These are phyloP conservation scores for Cordyceps javanica DNA, from an alignment of 2,329 filamentous ascomycete genomes.

Conservation along the genomic window DNA sequence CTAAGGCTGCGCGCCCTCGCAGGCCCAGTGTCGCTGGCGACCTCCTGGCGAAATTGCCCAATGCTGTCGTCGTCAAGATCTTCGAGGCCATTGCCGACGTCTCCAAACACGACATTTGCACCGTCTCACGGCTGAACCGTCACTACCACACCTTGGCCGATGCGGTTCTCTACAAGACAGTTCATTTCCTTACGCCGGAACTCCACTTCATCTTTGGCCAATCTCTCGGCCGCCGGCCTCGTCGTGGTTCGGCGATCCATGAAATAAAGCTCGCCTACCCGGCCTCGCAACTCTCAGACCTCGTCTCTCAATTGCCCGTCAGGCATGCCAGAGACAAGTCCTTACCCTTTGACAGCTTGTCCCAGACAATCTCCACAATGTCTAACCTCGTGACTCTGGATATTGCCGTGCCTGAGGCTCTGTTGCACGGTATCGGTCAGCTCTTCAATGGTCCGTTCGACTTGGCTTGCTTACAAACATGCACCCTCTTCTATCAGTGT, in stretches of 20 bases:
- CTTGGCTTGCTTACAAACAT: slow-evolving; percentile 40
- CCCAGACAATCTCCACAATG: slow-evolving; percentile 42
- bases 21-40: slow-evolving; percentile 11
- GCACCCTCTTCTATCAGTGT: slow-evolving; percentile 41
- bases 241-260: slow-evolving; percentile 41
- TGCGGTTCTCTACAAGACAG: slow-evolving; percentile 40
- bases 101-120: slow-evolving; percentile 35
- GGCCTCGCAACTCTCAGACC: slow-evolving; percentile 34
- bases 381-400: slow-evolving; percentile 42
- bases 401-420: slow-evolving; percentile 36
- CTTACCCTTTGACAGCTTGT: slow-evolving; percentile 35
- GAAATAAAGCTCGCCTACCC: slow-evolving; percentile 40
- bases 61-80: slow-evolving; percentile 34
- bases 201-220: slow-evolving; percentile 43
- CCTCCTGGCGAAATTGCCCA: slow-evolving; percentile 26
- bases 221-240: slow-evolving; percentile 38
- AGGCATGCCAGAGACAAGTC: slow-evolving; percentile 17
- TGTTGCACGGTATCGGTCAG: slow-evolving; percentile 41
- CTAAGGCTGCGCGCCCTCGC: background rate
- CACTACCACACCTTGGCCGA: slow-evolving; percentile 39
- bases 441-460: slow-evolving; percentile 46
- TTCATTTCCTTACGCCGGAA: slow-evolving; percentile 40
- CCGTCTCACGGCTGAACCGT: slow-evolving; percentile 36
- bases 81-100: slow-evolving; percentile 28
- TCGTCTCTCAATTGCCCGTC: slow-evolving; percentile 30